A percentile compares a stretch with the other conserved stretches of the same genome.
Evolutionary conservation across 1,139 yeast genomes (phyloP).

Genomic region (Wickerhamiella pararugosa): DNA sequence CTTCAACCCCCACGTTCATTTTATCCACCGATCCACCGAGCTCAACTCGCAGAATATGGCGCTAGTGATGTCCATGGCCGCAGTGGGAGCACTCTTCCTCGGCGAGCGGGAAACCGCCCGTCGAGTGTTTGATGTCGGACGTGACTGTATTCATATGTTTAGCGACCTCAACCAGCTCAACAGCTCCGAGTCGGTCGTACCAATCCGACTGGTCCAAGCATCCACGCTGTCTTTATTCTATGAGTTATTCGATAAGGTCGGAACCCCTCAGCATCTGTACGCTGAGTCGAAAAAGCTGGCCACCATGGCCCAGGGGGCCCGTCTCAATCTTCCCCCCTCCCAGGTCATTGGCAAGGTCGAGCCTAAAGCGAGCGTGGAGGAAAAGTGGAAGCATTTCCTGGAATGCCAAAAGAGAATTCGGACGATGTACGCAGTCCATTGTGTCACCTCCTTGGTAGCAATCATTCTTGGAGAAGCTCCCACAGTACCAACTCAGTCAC

Average conservation of each 20-base stretch:
- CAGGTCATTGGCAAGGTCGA: constrained; percentile 26
- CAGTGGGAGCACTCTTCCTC: constrained; percentile 77
- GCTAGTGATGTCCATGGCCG: constrained; percentile 64
- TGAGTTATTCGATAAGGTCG: constrained; percentile 69
- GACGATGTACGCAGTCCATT: constrained; percentile 65
- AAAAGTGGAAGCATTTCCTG: constrained; percentile 60
- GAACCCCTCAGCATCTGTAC: constrained; percentile 58
- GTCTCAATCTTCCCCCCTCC: constrained; percentile 45
- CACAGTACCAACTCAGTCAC: constrained; percentile 40
- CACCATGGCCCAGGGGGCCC: constrained; percentile 63
- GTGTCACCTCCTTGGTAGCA: constrained; percentile 56
- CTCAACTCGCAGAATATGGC: constrained; percentile 56
- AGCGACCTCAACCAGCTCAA: constrained; percentile 40
- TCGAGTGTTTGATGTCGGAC: constrained; percentile 60
- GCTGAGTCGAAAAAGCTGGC: constrained; percentile 67
- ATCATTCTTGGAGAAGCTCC: constrained; percentile 33
- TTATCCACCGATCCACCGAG: constrained; percentile 56
- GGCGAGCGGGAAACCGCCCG: constrained; percentile 70
- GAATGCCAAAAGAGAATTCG: constrained; percentile 74
- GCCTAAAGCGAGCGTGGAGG: constrained; percentile 29
- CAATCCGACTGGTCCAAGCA: constrained; percentile 80
- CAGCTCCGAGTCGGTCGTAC: constrained; percentile 30
- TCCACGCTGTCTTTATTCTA: constrained; percentile 67
- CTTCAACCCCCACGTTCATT: constrained; percentile 69
- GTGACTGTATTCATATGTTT: constrained; percentile 61